These are phyloP conservation scores for Salix purpurea DNA, from an alignment of 345 rosid genomes.

Conservation along the genomic window DNA sequence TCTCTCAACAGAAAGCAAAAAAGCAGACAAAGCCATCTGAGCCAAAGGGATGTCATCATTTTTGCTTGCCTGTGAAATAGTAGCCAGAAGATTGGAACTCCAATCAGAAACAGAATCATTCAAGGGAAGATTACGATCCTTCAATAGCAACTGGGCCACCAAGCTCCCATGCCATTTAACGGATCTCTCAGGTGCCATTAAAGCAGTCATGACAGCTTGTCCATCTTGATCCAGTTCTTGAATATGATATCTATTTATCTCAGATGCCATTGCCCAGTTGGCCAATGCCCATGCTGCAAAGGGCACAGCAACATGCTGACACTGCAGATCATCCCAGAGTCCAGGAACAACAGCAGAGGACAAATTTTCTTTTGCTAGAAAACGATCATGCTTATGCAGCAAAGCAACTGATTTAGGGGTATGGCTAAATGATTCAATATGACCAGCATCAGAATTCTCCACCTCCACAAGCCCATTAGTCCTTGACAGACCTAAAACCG, in stretches of 20 bases:
- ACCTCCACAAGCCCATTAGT: constrained; percentile 46
- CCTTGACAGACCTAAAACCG: constrained; percentile 79
- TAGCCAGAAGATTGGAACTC: constrained; percentile 87
- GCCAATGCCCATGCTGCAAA: constrained; percentile 99
- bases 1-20: constrained; percentile 80
- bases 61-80: constrained; percentile 68
- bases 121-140: constrained; percentile 75
- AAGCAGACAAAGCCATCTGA: constrained; percentile 77
- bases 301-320: constrained; percentile 98
- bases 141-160: constrained; percentile 80
- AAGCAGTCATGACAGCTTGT: constrained; percentile 78
- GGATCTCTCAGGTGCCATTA: constrained; percentile 95
- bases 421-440: constrained; percentile 19
- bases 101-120: constrained; percentile 84
- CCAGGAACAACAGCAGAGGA: constrained; percentile 92
- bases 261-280: constrained; percentile 97
- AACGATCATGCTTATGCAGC: constrained; percentile 52
- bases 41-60: constrained; percentile 81
- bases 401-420: constrained; percentile 44
- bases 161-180: constrained; percentile 98
- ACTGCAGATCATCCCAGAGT: constrained; percentile 97
- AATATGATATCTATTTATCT: constrained; percentile 66
- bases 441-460: constrained; percentile 38
- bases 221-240: constrained; percentile 92
- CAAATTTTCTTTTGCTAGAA: constrained; percentile 45